Evolutionary conservation across 805 yeast species (phyloP), one percentile per base, ranked within the genome.

Genomic region (Schwanniomyces occidentalis): DNA sequence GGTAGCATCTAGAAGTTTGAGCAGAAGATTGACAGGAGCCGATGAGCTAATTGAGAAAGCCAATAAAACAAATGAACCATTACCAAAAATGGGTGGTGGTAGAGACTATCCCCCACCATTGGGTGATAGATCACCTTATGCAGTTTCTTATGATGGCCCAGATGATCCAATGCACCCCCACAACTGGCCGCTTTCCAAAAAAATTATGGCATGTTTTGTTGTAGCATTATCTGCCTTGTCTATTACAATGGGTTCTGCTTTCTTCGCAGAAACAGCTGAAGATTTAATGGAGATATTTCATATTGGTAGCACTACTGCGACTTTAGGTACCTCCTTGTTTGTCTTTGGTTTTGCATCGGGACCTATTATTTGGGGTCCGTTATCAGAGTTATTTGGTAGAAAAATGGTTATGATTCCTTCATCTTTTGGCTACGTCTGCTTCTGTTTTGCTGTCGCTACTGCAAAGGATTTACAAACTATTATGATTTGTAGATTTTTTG

Each of bases 271-370:
- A 18, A 84, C 82, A 4, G 66, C 77, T 8, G 50, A 58, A 0
- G 72, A 58, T 14, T 50, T 88, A 20, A 57, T 73, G 44, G 63
- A 45, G 31, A 60, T 71, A 24, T 90, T 59, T 29, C 58, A 75
- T 39, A 78, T 90, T 30, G 82, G 85, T 26, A 42, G 51, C 5
- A 84, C 79, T 8, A 90, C 80, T n/a, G 82, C 84, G 9, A 74
- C 85, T 15, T 69, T 91, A 30, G 85, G 87, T 37, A 73, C 88
- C 7, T 80, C 96, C 1, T 40, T 89, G 16, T 90, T 78, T 50
- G 96, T 90, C n/a, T 59, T 88, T 26, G 98, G 97, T 8, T 91
- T 89, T 61, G 97, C 96, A 1, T 74, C 87, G 1, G 96, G 97
- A 13, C 98, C 98, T 3, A 69, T 90, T 32, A 51, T 87, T 23